Evolutionary conservation across 768 basidiomycete species (phyloP), one percentile per base, ranked within the genome.

Genomic region (Xerocomus spinulosus): DNA sequence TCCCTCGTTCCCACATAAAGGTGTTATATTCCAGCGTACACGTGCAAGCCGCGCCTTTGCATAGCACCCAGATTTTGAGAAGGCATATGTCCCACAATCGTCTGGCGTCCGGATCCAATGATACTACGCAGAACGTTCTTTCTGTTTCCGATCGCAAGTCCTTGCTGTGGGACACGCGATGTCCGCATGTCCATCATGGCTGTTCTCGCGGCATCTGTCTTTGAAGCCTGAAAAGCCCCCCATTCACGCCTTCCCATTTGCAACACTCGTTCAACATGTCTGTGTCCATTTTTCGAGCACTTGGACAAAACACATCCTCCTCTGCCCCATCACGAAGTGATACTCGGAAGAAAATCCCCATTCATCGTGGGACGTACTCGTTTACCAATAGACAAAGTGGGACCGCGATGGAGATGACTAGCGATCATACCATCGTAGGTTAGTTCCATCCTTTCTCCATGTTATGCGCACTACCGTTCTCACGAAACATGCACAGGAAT

Each of bases 301-400:
- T 62, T 44, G 44, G 44, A 23, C 58, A 61, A 20, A 29, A 47
- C 9, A n/a, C 47, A 0, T 1, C 50, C 1, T 53, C 56, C 4
- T 42, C 59, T 24, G 12, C 51, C 13, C 33, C 29, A 6, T 0
- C 53, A 34, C 61, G 61, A 21, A 39, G 33, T 10, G 50, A 53
- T 24, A 45, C 48, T 6, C 49, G 53, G 32, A 62, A 61, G 53
- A 60, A 45, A 41, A 50, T 56, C 9, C 50, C 63, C 36, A 55
- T 67, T 17, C 55, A 60, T 40, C 65, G 65, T 44, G 64, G 64
- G 42, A 64, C 63, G 1, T 66, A 65, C 48, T 52, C 60, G 13
- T 60, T 67, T 40, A 23, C 51, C 49, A 66, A 66, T 39, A 58
- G 64, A 43, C 65, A 67, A 51, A 66, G 65, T 18, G 65, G 64